Evolutionary conservation across 176 grass and related monocot genomes (phyloP), one percentile per base, ranked within the genome.

Genomic region (Oropetium thomaeum): DNA sequence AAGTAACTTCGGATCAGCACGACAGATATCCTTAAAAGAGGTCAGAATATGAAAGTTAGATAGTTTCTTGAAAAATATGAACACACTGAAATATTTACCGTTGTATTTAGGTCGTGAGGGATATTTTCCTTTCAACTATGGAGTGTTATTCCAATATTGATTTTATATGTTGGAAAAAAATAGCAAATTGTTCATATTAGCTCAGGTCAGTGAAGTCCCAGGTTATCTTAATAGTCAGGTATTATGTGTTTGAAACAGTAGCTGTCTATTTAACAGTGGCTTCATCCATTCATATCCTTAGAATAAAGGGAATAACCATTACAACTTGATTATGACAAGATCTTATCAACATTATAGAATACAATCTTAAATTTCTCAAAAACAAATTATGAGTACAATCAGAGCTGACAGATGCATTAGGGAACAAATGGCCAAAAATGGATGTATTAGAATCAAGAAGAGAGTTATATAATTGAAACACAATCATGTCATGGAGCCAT

Each of bases 1-100:
- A 49, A 97, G 94, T 74, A 85, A 87, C 81, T 93, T 97, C 58
- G 94, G 81, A 70, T 93, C 94, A 85, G 83, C 90, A 60, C 42
- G 94, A 53, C 88, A 97, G 60, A 97, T 84, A 89, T 89, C 94
- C 90, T 97, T 88, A 42, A 44, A 44, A 71, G 64, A 79, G 39
- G 34, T 59, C 49, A 65, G 28, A 85, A 73, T 1, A 87, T 27
- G 54, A 65, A 39, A 25, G 22, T 82, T 19, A 77, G 69, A 31
- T 74, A 23, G 51, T 39, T 87, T 33, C 19, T 77, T 82, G 28
- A 60, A 47, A 25, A 77, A 22, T 60, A 65, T 64, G 22, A 69
- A 4, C 29, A 76, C 39, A 35, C 2, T 47, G 28, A 53, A 74
- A 80, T 54, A 68, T 58, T 60, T 27, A 23, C 65, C 45, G 48